Conservation (phyloP, 1,139 yeast species). For the Lodderomyces beijingensis region DNA sequence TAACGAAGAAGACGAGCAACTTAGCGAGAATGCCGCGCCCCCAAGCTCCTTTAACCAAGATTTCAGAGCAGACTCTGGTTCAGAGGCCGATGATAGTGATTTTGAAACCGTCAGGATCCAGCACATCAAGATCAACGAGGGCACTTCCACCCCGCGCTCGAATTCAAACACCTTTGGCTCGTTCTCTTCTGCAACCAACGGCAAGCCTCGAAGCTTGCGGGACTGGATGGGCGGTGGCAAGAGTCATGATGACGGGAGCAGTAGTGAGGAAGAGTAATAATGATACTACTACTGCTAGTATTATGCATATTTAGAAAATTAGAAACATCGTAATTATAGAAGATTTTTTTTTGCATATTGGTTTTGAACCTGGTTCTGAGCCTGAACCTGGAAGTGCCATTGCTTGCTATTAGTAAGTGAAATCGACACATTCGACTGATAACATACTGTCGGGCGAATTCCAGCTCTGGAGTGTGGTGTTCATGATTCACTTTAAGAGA, state of each 20-base stretch:
- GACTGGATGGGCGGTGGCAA: slow-evolving; percentile 31
- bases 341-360: background rate
- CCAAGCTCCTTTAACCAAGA: background rate
- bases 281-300: too few species aligned
- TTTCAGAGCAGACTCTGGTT: background rate
- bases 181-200: slow-evolving; percentile 6
- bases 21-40: background rate
- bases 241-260: slow-evolving; percentile 29
- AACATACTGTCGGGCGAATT: too few species aligned
- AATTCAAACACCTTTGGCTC: background rate
- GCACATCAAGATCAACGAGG: slow-evolving; percentile 19
- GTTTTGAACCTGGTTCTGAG: too few species aligned
- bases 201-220: slow-evolving; percentile 38
- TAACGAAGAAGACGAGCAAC: slow-evolving; percentile 12
- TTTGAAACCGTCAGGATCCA: slow-evolving; percentile 19
- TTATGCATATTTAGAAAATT: too few species aligned
- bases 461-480: too few species aligned
- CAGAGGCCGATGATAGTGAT: slow-evolving; percentile 25
- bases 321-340: background rate
- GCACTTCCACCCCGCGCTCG: background rate
- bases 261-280: slow-evolving; percentile 37
- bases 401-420: too few species aligned
- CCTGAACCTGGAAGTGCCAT: too few species aligned
- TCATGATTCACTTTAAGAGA: too few species aligned
- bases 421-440: too few species aligned